Base-by-base conservation (phyloP, 129 eudicot species). In the Helichrysum umbraculigerum region DNA sequence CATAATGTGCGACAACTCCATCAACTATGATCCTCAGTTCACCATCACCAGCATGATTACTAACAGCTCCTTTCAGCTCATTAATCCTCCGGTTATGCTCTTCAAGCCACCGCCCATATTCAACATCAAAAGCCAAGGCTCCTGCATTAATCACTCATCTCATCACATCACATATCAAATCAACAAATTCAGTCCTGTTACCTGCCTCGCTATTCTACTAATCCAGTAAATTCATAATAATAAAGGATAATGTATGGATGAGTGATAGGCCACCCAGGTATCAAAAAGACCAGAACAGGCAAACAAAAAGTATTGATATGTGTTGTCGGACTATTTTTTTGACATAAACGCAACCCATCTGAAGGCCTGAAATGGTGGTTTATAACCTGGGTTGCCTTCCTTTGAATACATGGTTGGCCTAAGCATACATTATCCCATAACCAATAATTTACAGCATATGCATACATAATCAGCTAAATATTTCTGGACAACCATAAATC, bases 31-130 rank as follows among this genome's bases (percentile, higher is more conserved):
- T 90, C 51, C 96, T 91, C 72, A 92, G 88, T 81, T 92, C 98
- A 81, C 85, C 89, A 81, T 92, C 98, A 64, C 98, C 98, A 21
- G 98, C 96, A 75, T 90, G 98, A 39, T 90, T 84, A 82, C 87
- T 92, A 9, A 92, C 96, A n/a, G 96, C 98, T 34, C 94, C 96
- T 83, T 92, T 92, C 39, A 92, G 83, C 81, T 92, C 98, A 60
- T 77, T 90, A 2, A 90, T 79, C 75, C 96, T 82, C 9, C 90
- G 88, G 77, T 86, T 90, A 74, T 92, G 96, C 68, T 92, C 96
- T 75, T 92, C 98, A 76, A 92, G 72, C 98, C 96, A 92, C 80
- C 98, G 88, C 4, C 90, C 89, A 72, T 92, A 92, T 85, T 92
- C 98, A 32, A 83, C 98, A 86, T 92, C 92, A 73, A 90, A 92